A percentile compares a stretch with the other conserved stretches of the same genome.
Conservation (phyloP, 441 rosid species). For the Aquilaria agallochum region DNA sequence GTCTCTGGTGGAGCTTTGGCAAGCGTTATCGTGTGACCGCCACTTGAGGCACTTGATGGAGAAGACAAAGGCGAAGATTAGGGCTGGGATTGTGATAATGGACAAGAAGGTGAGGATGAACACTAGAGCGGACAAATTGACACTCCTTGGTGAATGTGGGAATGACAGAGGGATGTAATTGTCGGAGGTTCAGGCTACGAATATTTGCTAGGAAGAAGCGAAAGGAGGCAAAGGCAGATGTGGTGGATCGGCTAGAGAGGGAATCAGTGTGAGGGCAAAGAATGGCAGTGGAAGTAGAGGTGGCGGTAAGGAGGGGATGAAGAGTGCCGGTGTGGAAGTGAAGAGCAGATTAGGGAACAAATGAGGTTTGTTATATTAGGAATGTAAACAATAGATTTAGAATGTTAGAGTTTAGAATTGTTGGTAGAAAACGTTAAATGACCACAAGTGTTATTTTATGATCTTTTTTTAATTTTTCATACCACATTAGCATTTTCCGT, state of each 20-base stretch:
- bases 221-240: not conserved
- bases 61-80: constrained; percentile 65
- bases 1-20: constrained; percentile 11
- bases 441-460: too few species aligned
- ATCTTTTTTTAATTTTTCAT: too few species aligned
- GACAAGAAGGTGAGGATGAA: constrained; percentile 68
- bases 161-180: constrained; percentile 46
- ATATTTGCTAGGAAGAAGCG: not conserved
- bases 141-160: constrained; percentile 43
- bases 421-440: too few species aligned
- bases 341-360: too few species aligned
- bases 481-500: too few species aligned
- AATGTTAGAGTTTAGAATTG: too few species aligned
- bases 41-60: constrained; percentile 42
- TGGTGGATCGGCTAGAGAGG: not conserved
- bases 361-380: too few species aligned
- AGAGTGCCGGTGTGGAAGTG: constrained; percentile 32
- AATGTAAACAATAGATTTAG: too few species aligned
- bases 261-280: not conserved
- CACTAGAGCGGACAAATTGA: constrained; percentile 65
- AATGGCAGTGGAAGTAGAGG: constrained; percentile 17
- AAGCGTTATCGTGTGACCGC: constrained; percentile 11
- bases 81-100: constrained; percentile 60
- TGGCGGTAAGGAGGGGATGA: constrained; percentile 31
- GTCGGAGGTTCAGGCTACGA: not conserved